Evolutionary conservation across 164 flowering plant species (phyloP).

Genomic region (Piper betle): DNA sequence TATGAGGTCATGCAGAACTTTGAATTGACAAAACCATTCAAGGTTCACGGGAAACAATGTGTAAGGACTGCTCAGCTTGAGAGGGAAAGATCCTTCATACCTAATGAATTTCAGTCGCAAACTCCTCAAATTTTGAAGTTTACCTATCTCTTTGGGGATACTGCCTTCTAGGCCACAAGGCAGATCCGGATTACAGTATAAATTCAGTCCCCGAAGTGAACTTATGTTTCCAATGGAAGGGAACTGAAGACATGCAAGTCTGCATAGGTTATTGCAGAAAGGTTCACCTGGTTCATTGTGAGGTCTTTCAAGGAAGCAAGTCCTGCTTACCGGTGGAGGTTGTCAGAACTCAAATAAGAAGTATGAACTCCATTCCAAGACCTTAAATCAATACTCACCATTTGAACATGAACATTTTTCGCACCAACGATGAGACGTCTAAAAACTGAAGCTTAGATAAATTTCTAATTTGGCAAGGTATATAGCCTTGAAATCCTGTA

Average conservation of each 20-base stretch:
- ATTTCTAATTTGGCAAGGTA: neutral
- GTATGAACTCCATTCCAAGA: neutral
- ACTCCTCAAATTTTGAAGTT: neutral
- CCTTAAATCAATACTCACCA: too few relatives aligned
- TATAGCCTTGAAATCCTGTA: neutral
- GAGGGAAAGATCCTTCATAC: neutral
- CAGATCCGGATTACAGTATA: too few relatives aligned
- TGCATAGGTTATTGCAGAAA: neutral
- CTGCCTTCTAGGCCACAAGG: too few relatives aligned
- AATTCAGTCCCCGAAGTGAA: too few relatives aligned
- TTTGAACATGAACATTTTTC: neutral
- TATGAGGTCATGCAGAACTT: neutral
- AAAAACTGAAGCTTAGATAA: neutral
- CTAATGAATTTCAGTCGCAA: neutral
- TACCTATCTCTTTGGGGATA: too few relatives aligned
- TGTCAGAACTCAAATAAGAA: neutral
- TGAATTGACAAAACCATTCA: neutral
- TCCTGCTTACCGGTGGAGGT: neutral
- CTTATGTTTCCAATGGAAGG: constrained; percentile 2
- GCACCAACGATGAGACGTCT: neutral
- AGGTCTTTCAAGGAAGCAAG: neutral
- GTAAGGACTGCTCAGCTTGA: too few relatives aligned
- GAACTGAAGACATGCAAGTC: constrained; percentile 2
- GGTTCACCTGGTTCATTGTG: neutral
- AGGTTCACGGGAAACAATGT: neutral